Base-by-base conservation (phyloP, 371 early-diverging fungal genomes). In the Batkoa obscura region DNA sequence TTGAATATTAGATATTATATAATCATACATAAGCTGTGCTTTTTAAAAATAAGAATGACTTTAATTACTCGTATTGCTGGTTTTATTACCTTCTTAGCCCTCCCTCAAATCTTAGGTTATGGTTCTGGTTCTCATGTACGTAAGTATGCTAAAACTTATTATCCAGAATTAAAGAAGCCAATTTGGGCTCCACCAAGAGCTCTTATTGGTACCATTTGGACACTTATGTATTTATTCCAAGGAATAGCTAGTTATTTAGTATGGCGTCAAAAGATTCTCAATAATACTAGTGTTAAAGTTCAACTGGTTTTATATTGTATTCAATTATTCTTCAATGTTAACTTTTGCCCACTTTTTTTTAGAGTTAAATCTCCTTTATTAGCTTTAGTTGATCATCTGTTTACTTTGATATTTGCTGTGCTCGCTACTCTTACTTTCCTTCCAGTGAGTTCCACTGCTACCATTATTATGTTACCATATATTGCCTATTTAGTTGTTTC, bases 391-490 rank as follows among this genome's bases (percentile, higher is more conserved):
- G n/a, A 41, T n/a, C 9, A 12, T 41, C n/a, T 41, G 12, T 41
- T 9, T n/a, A 41, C 42, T 41, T 41, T 41, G 9, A 41, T 9
- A 12, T n/a, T 41, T 41, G 42, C 42, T n/a, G n/a, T 41, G n/a
- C n/a, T 41, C 12, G n/a, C 42, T 41, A n/a, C n/a, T n/a, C n/a
- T 41, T 41, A 41, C 42, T 12, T 41, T 41, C 42, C 12, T n/a
- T n/a, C 12, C n/a, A 12, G n/a, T 41, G n/a, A 12, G 12, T n/a
- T 41, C 42, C n/a, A 41, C 42, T 12, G 42, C 42, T 9, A 62
- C 65, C 64, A 63, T 23, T 23, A 23, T 23, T 23, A 23, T 23
- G 23, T 23, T 23, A 23, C 23, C 23, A 23, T 23, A 23, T 23
- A 23, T 23, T 23, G 23, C 23, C 23, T 23, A 23, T 23, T 23